Conservation (phyloP, 257 asterid genomes). For the Solanum raphanifolium region DNA sequence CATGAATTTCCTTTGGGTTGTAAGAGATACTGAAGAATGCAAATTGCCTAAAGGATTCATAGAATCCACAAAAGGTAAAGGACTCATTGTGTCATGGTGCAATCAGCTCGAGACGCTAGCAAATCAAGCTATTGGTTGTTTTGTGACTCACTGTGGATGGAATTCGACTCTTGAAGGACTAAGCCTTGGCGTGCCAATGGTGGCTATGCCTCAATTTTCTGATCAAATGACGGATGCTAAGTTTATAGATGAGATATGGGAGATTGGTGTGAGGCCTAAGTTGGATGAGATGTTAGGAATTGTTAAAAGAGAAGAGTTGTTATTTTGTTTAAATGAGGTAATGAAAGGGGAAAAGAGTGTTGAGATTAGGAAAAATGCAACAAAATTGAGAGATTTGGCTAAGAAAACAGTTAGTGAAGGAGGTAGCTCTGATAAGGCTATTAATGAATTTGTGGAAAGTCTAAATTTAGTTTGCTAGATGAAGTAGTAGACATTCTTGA, state of each 20-base stretch:
- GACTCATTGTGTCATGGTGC: conserved; percentile 61
- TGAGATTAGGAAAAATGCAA: conserved; percentile 36
- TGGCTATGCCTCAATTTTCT: conserved; percentile 60
- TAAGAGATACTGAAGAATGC: conserved; percentile 36
- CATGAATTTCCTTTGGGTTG: conserved; percentile 51
- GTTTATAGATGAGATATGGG: conserved; percentile 53
- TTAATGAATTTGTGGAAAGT: conserved; percentile 35
- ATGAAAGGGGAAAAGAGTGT: conserved; percentile 36
- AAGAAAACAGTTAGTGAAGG: conserved; percentile 33
- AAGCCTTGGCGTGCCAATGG: conserved; percentile 52
- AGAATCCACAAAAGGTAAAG: conserved; percentile 17
- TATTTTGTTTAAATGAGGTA: conserved; percentile 34
- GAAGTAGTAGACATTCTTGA: background rate
- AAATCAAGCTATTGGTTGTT: conserved; percentile 46
- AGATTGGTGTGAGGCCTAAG: conserved; percentile 41
- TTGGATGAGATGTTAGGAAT: conserved; percentile 43
- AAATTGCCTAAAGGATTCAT: conserved; percentile 32
- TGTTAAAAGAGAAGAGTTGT: conserved; percentile 37
- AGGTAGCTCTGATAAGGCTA: conserved; percentile 45
- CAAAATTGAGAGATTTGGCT: conserved; percentile 41
- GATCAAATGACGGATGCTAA: conserved; percentile 66
- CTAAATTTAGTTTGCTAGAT: background rate
- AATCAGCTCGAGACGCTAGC: conserved; percentile 51
- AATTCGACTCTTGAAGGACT: conserved; percentile 56
- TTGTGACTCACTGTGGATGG: conserved; percentile 68